Percentiles rank a stretch among this genome's conserved stretches.
These are phyloP conservation scores for Immersiella caudata DNA, from an alignment of 495 filamentous ascomycete species.

Conservation along the genomic window DNA sequence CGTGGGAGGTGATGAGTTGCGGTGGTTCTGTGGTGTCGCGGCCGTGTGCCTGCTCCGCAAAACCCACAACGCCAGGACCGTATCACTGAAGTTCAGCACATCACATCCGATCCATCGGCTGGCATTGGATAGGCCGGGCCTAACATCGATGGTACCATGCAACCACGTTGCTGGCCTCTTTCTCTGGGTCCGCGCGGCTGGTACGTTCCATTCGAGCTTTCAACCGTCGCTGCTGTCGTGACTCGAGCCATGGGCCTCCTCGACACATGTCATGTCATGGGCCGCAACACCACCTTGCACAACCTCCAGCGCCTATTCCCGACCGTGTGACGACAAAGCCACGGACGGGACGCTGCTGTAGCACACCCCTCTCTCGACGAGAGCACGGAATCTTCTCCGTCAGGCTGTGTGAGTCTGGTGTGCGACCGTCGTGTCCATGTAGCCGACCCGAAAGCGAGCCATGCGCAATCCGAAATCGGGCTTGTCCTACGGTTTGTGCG, in stretches of 20 bases:
- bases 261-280: conserved; percentile 10
- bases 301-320: not conserved
- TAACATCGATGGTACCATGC: not conserved
- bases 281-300: not conserved
- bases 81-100: not conserved
- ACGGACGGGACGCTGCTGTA: not conserved
- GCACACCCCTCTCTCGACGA: not conserved
- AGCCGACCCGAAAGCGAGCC: not conserved
- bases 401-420: conserved; percentile 3
- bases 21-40: not conserved
- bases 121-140: not conserved
- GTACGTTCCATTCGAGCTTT: not conserved
- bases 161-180: conserved; percentile 1
- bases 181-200: not conserved
- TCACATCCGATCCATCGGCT: not conserved
- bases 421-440: not conserved
- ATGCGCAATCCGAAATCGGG: not conserved
- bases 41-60: not conserved
- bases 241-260: not conserved
- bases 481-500: not conserved
- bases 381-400: not conserved
- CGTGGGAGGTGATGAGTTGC: not conserved
- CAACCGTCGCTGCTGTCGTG: not conserved
- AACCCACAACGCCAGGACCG: not conserved
- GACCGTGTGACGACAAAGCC: not conserved